phyloP scores from a whole-genome alignment of 495 filamentous ascomycete species.

The Penicillium mononematosum region DNA sequence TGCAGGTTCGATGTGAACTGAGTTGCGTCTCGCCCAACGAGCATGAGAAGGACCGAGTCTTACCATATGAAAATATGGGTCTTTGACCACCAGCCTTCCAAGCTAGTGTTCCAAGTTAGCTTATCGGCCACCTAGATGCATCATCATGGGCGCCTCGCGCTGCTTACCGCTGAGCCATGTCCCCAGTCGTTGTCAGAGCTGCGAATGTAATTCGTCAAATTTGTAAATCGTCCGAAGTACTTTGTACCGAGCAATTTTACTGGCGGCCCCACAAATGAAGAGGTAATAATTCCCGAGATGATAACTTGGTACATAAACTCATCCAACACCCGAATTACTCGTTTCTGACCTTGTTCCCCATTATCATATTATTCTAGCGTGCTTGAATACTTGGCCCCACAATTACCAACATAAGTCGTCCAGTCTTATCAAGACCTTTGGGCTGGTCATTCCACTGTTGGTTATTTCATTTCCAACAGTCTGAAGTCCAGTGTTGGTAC shows the following conservation, averaged over 20 bases:
- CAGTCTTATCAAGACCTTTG: not conserved
- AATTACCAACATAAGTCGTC: not conserved
- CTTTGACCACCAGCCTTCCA: not conserved
- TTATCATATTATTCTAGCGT: not conserved
- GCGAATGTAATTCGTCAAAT: conserved; percentile 9
- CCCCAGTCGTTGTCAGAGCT: conserved; percentile 6
- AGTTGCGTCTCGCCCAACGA: conserved; percentile 10
- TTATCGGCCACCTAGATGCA: conserved; percentile 5
- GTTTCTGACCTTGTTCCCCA: conserved; percentile 2
- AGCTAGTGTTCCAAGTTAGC: conserved; percentile 15
- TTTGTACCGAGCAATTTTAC: not conserved
- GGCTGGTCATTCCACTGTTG: not conserved
- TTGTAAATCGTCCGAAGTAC: conserved; percentile 8
- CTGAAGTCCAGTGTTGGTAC: not conserved
- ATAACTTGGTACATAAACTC: conserved; percentile 15
- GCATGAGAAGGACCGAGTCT: no score
- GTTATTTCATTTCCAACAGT: not conserved
- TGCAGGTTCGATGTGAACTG: conserved; percentile 11
- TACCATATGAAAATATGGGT: no score
- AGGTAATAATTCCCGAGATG: not conserved
- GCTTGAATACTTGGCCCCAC: not conserved
- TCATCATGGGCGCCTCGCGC: conserved; percentile 5
- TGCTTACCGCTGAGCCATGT: conserved; percentile 16
- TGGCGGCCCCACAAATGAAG: conserved; percentile 13
- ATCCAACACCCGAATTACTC: conserved; percentile 8